Evolutionary conservation across 805 yeast species (phyloP), one percentile per base, ranked within the genome.

Genomic region (Nakazawaea siamensis): DNA sequence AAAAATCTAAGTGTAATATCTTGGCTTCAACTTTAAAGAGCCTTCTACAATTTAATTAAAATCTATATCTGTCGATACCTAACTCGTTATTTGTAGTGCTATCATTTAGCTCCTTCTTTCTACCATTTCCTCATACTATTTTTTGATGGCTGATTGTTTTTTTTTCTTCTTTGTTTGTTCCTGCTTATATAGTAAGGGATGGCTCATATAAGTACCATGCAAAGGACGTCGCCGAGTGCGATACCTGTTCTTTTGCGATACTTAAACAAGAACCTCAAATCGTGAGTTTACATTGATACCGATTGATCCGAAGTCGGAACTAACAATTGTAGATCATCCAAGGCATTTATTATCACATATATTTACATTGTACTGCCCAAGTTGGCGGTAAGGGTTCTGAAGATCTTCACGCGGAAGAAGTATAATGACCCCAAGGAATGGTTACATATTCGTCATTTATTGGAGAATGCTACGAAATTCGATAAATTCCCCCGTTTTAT

Each of bases 401-500:
- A 43, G 37, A 9, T 33, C 34, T 11, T 50, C 47, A 21, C 43
- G 43, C 19, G 40, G 43, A 13, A 39, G 43, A 26, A 42, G 33
- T 8, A 42, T 42, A 14, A 41, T n/a, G 29, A 47, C 3, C 19
- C 13, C 12, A 29, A 43, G 6, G 46, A 52, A 5, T 34, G 50
- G 11, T 10, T 26, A 20, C 47, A 49, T 25, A 40, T 48, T 3
- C 19, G 18, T 18, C 35, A 33, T 17, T 14, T 32, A 19, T 24
- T 57, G 18, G 21, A 35, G 14, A 47, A 42, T 16, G 64, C 60
- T 5, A 40, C 54, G 16, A 57, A 54, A 34, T 52, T 53, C 7
- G 41, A 38, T 23, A 58, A 55, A 38, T 58, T 61, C 46, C 66
- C 66, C 10, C 43, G 49, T 37, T 54, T 60, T 36, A 53, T 60